Evolutionary conservation across 73 alveolate genomes (phyloP).

Genomic region (Loxodes magnus): DNA sequence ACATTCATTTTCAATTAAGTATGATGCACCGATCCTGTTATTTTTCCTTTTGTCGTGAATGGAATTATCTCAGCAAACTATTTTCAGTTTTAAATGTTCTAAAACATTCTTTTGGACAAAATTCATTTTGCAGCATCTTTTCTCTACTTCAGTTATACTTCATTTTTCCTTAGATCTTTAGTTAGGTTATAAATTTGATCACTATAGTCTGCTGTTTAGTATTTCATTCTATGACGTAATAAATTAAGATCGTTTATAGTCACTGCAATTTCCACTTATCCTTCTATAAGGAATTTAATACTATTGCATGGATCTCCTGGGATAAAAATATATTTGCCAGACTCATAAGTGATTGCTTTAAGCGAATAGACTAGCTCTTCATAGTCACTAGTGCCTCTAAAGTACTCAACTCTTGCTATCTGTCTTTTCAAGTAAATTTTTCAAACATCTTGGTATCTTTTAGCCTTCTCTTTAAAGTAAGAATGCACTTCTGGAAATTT

Average conservation of each 20-base stretch:
- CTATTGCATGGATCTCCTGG: not conserved
- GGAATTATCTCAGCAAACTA: not conserved
- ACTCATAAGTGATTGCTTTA: not conserved
- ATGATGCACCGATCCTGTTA: not conserved
- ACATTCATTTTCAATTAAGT: not conserved
- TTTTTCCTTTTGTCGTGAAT: not conserved
- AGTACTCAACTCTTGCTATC: not conserved
- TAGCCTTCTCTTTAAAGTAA: not conserved
- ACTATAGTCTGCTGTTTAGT: not conserved
- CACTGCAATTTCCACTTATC: conserved; percentile 9
- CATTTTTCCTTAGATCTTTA: too few species aligned
- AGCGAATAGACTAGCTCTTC: not conserved
- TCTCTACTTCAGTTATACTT: too few species aligned
- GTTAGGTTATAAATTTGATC: too few species aligned
- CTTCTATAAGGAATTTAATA: not conserved
- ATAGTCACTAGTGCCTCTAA: not conserved
- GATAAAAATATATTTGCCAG: conserved; percentile 2
- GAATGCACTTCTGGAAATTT: not conserved
- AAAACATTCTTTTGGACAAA: not conserved
- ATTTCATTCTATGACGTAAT: not conserved
- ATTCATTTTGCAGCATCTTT: not conserved
- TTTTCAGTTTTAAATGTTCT: not conserved
- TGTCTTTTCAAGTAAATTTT: not conserved
- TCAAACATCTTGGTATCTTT: not conserved
- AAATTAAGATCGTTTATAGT: conserved; percentile 5